phyloP scores from a whole-genome alignment of 2,329 filamentous ascomycete species.

The Epicoccum nigrum region DNA sequence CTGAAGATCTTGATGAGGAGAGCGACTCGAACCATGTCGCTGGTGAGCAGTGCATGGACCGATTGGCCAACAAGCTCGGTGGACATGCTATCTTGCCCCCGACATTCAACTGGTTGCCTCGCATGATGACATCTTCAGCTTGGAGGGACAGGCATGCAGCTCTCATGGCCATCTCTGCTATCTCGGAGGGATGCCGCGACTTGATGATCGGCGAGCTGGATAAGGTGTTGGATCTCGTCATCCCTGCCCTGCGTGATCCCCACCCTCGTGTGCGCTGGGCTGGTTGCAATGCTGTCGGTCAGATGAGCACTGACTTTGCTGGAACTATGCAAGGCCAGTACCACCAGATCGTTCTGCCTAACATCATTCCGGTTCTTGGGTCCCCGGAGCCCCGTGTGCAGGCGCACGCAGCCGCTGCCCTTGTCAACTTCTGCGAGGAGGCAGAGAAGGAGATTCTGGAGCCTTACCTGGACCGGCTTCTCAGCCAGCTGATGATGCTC shows the following conservation, averaged over 20 bases:
- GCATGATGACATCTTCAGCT: slow-evolving; percentile 94
- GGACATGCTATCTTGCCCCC: slow-evolving; percentile 90
- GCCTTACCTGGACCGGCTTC: slow-evolving; percentile 87
- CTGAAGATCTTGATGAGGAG: slow-evolving; percentile 96
- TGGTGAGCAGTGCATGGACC: slow-evolving; percentile 97
- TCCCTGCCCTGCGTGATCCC: slow-evolving; percentile 85
- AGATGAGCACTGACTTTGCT: slow-evolving; percentile 99
- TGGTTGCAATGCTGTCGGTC: slow-evolving; percentile 96
- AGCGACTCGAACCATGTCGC: slow-evolving; percentile 97
- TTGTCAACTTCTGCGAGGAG: slow-evolving; percentile 99
- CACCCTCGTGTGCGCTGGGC: slow-evolving; percentile 97
- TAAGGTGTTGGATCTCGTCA: slow-evolving; percentile 92
- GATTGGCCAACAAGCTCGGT: slow-evolving; percentile 94
- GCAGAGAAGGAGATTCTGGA: slow-evolving; percentile 90
- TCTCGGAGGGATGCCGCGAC: slow-evolving; percentile 95
- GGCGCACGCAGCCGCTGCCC: slow-evolving; percentile 93
- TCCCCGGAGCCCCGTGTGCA: slow-evolving; percentile 93
- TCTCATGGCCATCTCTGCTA: slow-evolving; percentile 97
- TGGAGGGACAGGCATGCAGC: slow-evolving; percentile 97
- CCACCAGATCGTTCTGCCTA: slow-evolving; percentile 83
- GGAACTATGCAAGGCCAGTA: slow-evolving; percentile 98
- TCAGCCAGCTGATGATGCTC: slow-evolving; percentile 84
- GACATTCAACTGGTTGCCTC: slow-evolving; percentile 94
- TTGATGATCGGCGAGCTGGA: slow-evolving; percentile 94
- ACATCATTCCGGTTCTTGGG: slow-evolving; percentile 89